These are phyloP conservation scores for Pseudopyricularia javanii DNA, from an alignment of 2,329 filamentous ascomycete species.

Conservation along the genomic window DNA sequence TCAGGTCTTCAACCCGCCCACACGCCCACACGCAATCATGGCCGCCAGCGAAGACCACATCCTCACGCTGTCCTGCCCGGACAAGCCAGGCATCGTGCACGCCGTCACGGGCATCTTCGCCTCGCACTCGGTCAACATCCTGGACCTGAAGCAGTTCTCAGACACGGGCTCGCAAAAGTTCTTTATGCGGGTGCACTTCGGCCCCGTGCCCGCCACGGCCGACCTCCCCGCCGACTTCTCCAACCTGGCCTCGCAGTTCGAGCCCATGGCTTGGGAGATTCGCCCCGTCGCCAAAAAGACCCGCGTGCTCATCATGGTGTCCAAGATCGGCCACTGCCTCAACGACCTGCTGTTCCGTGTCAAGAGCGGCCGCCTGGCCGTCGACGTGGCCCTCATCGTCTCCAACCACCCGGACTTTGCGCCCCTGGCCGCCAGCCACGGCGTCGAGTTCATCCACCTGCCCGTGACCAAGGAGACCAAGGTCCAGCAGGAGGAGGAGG, in stretches of 20 bases:
- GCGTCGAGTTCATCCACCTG: slow-evolving; percentile 68
- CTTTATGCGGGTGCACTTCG: slow-evolving; percentile 84
- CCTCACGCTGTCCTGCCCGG: slow-evolving; percentile 72
- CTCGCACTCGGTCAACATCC: slow-evolving; percentile 62
- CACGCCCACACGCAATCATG: slow-evolving; percentile 15
- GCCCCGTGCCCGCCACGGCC: slow-evolving; percentile 40
- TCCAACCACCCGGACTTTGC: slow-evolving; percentile 72
- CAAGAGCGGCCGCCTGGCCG: slow-evolving; percentile 59
- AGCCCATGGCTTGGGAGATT: slow-evolving; percentile 56
- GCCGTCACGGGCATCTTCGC: slow-evolving; percentile 71
- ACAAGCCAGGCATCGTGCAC: slow-evolving; percentile 76
- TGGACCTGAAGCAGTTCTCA: slow-evolving; percentile 76
- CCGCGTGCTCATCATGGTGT: slow-evolving; percentile 76
- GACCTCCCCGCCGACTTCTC: slow-evolving; percentile 43
- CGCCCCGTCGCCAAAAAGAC: slow-evolving; percentile 57
- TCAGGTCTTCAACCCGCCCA: neutral
- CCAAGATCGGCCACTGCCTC: slow-evolving; percentile 76
- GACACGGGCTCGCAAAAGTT: slow-evolving; percentile 64
- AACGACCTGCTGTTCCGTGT: slow-evolving; percentile 71
- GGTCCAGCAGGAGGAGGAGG: slow-evolving; percentile 55
- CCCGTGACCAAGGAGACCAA: slow-evolving; percentile 73
- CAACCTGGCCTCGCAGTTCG: slow-evolving; percentile 8
- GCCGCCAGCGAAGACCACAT: slow-evolving; percentile 44
- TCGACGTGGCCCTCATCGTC: slow-evolving; percentile 67
- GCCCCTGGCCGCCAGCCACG: slow-evolving; percentile 57